Percentiles rank a stretch among this genome's conserved stretches.
These are phyloP conservation scores for Ogataea nonfermentans DNA, from an alignment of 805 yeast species.

Conservation along the genomic window DNA sequence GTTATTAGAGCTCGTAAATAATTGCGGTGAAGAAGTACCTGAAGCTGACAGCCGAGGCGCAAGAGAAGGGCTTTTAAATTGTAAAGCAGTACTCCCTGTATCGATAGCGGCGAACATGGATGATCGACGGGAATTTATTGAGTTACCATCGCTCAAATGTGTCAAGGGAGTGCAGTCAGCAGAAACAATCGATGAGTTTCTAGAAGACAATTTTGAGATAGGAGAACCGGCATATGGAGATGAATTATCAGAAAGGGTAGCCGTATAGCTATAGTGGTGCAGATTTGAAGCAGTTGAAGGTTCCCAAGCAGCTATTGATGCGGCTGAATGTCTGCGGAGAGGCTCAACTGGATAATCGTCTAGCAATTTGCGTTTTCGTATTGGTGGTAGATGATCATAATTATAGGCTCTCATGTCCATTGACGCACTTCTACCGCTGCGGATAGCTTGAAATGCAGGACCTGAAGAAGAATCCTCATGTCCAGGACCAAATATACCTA, in stretches of 20 bases:
- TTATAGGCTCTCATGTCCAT: constrained; percentile 21
- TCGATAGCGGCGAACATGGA: constrained; percentile 23
- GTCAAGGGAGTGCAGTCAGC: constrained; percentile 32
- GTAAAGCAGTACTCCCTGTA: constrained; percentile 4
- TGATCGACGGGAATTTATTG: constrained; percentile 28
- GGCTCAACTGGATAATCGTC: constrained; percentile 27
- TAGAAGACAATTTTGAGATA: constrained; percentile 31
- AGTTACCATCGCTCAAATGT: constrained; percentile 23
- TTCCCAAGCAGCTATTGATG: constrained; percentile 23
- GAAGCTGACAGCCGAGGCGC: constrained; percentile 28
- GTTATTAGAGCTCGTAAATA: constrained; percentile 15
- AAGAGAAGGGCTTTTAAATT: constrained; percentile 23
- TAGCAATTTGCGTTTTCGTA: constrained; percentile 28
- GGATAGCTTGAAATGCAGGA: constrained; percentile 17
- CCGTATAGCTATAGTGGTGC: constrained; percentile 5
- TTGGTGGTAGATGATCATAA: constrained; percentile 18
- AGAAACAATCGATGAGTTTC: constrained; percentile 33
- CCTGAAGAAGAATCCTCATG: constrained; percentile 9
- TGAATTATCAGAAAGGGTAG: constrained; percentile 16
- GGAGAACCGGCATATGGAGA: constrained; percentile 31
- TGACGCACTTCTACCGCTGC: constrained; percentile 25
- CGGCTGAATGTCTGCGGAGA: constrained; percentile 34
- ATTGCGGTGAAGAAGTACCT: constrained; percentile 26
- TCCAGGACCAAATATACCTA: constrained; percentile 17
- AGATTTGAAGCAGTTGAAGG: not conserved